These are phyloP conservation scores for Coccomyxa subellipsoidea DNA, from an alignment of 163 green algal genomes.

Conservation along the genomic window DNA sequence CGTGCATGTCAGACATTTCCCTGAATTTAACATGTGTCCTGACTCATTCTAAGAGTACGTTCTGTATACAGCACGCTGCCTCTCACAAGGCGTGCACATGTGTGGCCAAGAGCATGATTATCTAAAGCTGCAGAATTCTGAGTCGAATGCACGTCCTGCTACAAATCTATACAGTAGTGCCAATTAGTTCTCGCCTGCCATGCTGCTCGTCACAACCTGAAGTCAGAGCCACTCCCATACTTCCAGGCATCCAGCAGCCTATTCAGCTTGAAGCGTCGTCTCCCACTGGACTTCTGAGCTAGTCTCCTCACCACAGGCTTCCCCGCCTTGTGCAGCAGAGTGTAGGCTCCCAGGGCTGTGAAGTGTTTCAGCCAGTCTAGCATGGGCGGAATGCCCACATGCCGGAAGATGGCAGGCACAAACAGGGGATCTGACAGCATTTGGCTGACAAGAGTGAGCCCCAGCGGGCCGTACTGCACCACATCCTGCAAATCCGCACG, in stretches of 20 bases:
- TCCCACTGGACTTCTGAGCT: conserved; percentile 10
- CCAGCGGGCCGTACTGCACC: conserved; percentile 69
- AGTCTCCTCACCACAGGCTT: background rate
- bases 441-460: conserved; percentile 51
- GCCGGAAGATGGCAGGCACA: conserved; percentile 47
- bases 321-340: conserved; percentile 24
- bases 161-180: background rate
- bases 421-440: conserved; percentile 45
- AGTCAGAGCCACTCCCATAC: conserved; percentile 55
- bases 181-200: background rate
- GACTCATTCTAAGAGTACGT: too few species aligned
- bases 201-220: conserved; percentile 7
- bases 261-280: conserved; percentile 27
- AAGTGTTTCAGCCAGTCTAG: conserved; percentile 58
- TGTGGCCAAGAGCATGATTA: too few species aligned
- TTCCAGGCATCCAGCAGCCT: conserved; percentile 44
- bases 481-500: conserved; percentile 58
- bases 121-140: too few species aligned
- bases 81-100: too few species aligned
- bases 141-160: background rate
- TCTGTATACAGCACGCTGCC: too few species aligned
- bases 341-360: conserved; percentile 45
- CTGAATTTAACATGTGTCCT: too few species aligned
- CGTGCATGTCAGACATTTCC: too few species aligned
- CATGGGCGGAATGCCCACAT: conserved; percentile 45